A percentile compares a stretch with the other conserved stretches of the same genome.
phyloP scores from a whole-genome alignment of 306 rosid genomes.

The Sophora flavescens region DNA sequence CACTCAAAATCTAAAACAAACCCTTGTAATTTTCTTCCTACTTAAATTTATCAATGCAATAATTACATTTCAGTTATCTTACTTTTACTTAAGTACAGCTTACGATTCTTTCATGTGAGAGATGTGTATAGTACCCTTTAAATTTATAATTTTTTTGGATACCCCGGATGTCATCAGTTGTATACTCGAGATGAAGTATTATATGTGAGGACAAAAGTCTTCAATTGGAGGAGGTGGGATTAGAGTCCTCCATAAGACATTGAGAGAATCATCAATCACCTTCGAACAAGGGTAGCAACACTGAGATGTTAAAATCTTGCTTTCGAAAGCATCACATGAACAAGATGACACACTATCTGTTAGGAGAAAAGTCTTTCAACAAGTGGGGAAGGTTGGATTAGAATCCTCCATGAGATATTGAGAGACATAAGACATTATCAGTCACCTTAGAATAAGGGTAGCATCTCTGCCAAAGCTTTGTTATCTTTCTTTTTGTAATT shows the following conservation, averaged over 20 bases:
- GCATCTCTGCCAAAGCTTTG: not conserved
- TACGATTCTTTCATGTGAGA: not conserved
- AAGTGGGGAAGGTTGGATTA: not conserved
- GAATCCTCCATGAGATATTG: not conserved
- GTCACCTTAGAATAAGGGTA: not conserved
- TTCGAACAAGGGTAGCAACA: not conserved
- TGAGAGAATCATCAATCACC: not conserved
- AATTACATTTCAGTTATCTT: not conserved
- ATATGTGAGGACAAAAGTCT: conserved; percentile 14
- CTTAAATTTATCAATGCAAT: not conserved
- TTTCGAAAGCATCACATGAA: too few species aligned
- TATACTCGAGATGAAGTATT: not conserved
- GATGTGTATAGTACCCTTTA: not conserved
- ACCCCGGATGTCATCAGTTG: too few species aligned
- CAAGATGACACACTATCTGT: not conserved
- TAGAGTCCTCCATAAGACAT: not conserved
- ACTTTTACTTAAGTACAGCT: not conserved
- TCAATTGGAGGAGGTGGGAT: not conserved
- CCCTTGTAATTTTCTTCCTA: not conserved
- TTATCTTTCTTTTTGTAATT: not conserved
- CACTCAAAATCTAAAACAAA: too few species aligned
- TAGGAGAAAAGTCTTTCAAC: conserved; percentile 18
- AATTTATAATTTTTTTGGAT: not conserved
- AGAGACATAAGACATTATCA: not conserved
- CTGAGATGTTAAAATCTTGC: too few species aligned